These are phyloP conservation scores for Taxawa tesnikishii DNA, from an alignment of 2,329 filamentous ascomycete species.

Conservation along the genomic window DNA sequence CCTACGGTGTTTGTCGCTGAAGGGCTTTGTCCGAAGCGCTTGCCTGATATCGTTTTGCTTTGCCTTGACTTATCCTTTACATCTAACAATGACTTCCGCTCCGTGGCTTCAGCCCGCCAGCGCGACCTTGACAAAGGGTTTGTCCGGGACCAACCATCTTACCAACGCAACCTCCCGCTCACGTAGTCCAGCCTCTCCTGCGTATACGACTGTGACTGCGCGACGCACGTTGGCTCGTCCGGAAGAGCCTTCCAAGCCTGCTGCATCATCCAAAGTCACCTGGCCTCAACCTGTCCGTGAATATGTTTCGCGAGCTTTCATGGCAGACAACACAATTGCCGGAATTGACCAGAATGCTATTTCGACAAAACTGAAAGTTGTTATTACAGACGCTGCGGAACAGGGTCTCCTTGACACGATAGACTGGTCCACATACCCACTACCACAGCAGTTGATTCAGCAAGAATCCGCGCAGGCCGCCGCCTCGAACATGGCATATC, in stretches of 20 bases:
- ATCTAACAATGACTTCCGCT: slow-evolving; percentile 6
- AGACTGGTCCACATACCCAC: slow-evolving; percentile 72
- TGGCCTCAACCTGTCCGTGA: slow-evolving; percentile 74
- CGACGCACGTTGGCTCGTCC: slow-evolving; percentile 25
- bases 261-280: slow-evolving; percentile 45
- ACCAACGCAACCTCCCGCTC: background rate
- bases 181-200: slow-evolving; percentile 17
- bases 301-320: slow-evolving; percentile 85
- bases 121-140: background rate
- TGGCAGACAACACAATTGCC: slow-evolving; percentile 47
- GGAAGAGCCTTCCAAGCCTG: slow-evolving; percentile 9
- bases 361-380: slow-evolving; percentile 71
- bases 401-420: slow-evolving; percentile 56
- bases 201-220: slow-evolving; percentile 34
- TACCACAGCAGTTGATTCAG: slow-evolving; percentile 75
- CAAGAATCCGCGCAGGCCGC: slow-evolving; percentile 48
- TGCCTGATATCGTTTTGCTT: too few relatives aligned
- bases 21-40: too few relatives aligned
- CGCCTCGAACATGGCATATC: slow-evolving; percentile 12
- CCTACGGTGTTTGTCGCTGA: too few relatives aligned
- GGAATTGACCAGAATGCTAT: slow-evolving; percentile 50
- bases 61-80: too few relatives aligned
- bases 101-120: slow-evolving; percentile 5
- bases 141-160: background rate
- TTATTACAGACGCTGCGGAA: slow-evolving; percentile 74